Percentiles rank a stretch among this genome's conserved stretches.
Evolutionary conservation across 805 yeast genomes (phyloP).

Genomic region (Ogataea dorogensis): DNA sequence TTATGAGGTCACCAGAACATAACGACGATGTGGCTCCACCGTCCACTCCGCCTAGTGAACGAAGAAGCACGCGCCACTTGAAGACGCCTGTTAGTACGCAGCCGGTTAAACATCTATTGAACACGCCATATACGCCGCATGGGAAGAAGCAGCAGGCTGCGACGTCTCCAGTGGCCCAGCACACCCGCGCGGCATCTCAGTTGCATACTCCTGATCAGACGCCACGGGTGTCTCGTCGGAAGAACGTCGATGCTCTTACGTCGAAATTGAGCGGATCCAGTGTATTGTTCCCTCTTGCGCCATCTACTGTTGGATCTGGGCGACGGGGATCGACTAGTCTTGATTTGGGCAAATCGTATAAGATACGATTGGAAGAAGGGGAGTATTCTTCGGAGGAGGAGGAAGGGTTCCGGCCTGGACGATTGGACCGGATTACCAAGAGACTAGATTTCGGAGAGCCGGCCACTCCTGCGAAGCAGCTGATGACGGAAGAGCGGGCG

Average conservation of each 20-base stretch:
- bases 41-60: constrained; percentile 27
- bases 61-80: constrained; percentile 7
- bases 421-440: constrained; percentile 20
- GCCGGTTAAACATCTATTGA: constrained; percentile 16
- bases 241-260: constrained; percentile 23
- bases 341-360: constrained; percentile 23
- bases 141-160: constrained; percentile 15
- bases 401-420: constrained; percentile 12
- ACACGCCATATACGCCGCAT: constrained; percentile 28
- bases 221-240: constrained; percentile 23
- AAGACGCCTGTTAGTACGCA: constrained; percentile 24
- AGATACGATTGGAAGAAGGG: constrained; percentile 26
- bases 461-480: constrained; percentile 37
- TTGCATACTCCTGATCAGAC: constrained; percentile 29
- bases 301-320: constrained; percentile 33
- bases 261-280: constrained; percentile 12
- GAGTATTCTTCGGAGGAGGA: constrained; percentile 23
- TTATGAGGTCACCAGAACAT: constrained; percentile 19
- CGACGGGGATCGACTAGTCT: constrained; percentile 17
- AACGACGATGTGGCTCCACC: constrained; percentile 20
- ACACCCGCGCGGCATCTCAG: constrained; percentile 14
- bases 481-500: constrained; percentile 35
- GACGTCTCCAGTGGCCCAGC: constrained; percentile 19
- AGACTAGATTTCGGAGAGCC: constrained; percentile 28
- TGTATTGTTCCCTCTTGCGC: constrained; percentile 30